A percentile compares a stretch with the other conserved stretches of the same genome.
These are phyloP conservation scores for Sesbania bispinosa DNA, from an alignment of 306 rosid species.

Conservation along the genomic window DNA sequence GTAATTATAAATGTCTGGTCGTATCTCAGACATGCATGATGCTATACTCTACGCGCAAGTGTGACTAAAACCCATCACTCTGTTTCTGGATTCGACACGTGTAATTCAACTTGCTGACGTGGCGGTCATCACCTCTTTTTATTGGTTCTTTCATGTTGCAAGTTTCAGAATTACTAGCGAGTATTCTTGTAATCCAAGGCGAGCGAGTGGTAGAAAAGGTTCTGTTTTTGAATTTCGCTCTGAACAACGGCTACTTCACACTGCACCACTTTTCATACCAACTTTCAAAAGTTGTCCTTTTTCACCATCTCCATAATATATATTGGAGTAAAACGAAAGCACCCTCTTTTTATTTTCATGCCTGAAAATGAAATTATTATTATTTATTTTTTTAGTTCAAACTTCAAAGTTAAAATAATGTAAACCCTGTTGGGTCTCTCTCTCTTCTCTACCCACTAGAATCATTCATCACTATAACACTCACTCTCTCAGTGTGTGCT, in stretches of 20 bases:
- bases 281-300: conserved; percentile 44
- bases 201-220: not conserved
- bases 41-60: conserved; percentile 23
- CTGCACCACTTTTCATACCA: conserved; percentile 37
- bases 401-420: conserved; percentile 18
- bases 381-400: conserved; percentile 16
- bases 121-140: not conserved
- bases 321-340: conserved; percentile 26
- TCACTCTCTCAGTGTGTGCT: no score
- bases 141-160: not conserved
- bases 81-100: no score
- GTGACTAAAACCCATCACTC: not conserved
- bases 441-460: conserved; percentile 27
- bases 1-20: no score
- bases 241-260: conserved; percentile 35
- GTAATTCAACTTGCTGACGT: not conserved
- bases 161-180: not conserved
- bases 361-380: no score
- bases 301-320: conserved; percentile 23
- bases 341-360: conserved; percentile 30
- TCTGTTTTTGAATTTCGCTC: conserved; percentile 22
- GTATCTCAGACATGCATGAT: no score
- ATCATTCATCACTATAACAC: conserved; percentile 21
- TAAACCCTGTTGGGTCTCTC: conserved; percentile 13
- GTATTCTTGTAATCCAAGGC: not conserved